phyloP scores from a whole-genome alignment of 352 stramenopile species.

The Blastocystis sp. region DNA sequence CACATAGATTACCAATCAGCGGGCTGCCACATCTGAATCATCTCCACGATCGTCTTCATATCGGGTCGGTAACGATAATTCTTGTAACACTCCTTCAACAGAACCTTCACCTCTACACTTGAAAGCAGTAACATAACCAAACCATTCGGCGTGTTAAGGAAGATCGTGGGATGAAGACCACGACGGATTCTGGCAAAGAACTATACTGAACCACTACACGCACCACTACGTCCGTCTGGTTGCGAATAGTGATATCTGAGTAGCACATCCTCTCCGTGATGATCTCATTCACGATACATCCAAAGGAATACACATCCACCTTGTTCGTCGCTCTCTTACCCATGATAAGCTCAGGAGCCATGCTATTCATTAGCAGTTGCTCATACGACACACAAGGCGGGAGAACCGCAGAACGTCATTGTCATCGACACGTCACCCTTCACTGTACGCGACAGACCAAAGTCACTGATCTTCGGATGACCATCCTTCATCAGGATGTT shows the following conservation, averaged over 20 bases:
- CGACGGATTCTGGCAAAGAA: slow-evolving; percentile 6
- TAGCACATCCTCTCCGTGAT: slow-evolving; percentile 26
- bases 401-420: slow-evolving; percentile 19
- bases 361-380: background rate
- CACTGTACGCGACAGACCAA: slow-evolving; percentile 9
- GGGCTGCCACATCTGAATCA: slow-evolving; percentile 36
- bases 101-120: slow-evolving; percentile 35
- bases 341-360: slow-evolving; percentile 41
- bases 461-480: slow-evolving; percentile 54
- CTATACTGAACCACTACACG: background rate
- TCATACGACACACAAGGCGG: background rate
- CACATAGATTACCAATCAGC: background rate
- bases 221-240: background rate
- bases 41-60: slow-evolving; percentile 10
- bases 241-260: background rate
- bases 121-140: background rate
- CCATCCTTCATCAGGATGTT: slow-evolving; percentile 66
- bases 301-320: slow-evolving; percentile 50
- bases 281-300: slow-evolving; percentile 60
- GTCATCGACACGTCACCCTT: background rate
- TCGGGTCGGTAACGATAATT: slow-evolving; percentile 1
- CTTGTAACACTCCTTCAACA: slow-evolving; percentile 23
- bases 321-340: background rate
- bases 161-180: background rate
- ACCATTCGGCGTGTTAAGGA: background rate